Percentiles rank a stretch among this genome's conserved stretches.
Conservation (phyloP, 2,329 filamentous ascomycete genomes). For the Claviceps purpurea region DNA sequence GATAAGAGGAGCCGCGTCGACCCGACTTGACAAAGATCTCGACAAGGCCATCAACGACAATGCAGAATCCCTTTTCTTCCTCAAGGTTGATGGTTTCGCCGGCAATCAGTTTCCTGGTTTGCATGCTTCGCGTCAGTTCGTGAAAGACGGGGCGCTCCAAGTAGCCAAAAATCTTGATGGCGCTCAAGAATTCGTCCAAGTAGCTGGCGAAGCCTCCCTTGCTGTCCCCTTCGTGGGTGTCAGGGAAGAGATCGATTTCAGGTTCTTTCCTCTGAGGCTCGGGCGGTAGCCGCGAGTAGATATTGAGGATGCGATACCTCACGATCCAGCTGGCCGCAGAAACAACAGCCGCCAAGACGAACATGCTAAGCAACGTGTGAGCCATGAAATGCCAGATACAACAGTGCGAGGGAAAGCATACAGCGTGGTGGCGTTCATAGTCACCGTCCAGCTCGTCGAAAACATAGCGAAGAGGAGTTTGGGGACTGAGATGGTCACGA, state of each 20-base stretch:
- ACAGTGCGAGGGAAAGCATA: conserved; percentile 29
- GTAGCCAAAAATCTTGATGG: conserved; percentile 98
- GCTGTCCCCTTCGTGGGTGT: conserved; percentile 75
- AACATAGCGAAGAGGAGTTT: conserved; percentile 81
- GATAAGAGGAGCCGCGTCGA: conserved; percentile 10
- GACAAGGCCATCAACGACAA: conserved; percentile 90
- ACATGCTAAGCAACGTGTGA: conserved; percentile 36
- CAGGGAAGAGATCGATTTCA: conserved; percentile 87
- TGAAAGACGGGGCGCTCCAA: conserved; percentile 94
- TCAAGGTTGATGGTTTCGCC: conserved; percentile 91
- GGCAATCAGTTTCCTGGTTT: conserved; percentile 89
- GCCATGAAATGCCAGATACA: conserved; percentile 3
- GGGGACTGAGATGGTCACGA: conserved; percentile 78
- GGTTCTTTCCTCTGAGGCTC: conserved; percentile 95
- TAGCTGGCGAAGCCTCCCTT: conserved; percentile 94
- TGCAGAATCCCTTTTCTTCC: conserved; percentile 94
- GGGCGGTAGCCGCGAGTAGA: conserved; percentile 86
- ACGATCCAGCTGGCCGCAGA: conserved; percentile 91
- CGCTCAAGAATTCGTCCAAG: conserved; percentile 91
- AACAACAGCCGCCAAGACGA: conserved; percentile 63
- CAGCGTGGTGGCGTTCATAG: conserved; percentile 96
- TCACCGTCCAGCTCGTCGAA: conserved; percentile 88
- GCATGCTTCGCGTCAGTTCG: conserved; percentile 94
- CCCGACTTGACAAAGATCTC: conserved; percentile 97
- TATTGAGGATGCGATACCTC: conserved; percentile 88